Conservation (phyloP, 768 basidiomycete species). For the Gautieria morchelliformis region DNA sequence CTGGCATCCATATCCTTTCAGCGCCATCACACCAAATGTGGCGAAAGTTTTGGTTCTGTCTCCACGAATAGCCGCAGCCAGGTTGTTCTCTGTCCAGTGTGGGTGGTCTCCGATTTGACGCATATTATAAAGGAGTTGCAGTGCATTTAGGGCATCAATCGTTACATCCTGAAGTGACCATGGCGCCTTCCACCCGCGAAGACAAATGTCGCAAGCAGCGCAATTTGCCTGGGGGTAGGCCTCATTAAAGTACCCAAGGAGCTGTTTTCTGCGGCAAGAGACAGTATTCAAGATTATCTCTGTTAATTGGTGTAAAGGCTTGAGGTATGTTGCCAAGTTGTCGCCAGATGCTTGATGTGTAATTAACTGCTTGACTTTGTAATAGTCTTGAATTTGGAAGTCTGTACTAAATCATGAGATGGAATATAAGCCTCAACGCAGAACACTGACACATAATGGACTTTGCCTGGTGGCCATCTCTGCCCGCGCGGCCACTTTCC, state of each 20-base stretch:
- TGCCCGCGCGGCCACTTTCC: constrained; percentile 8
- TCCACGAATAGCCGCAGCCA: background rate
- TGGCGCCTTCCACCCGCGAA: background rate
- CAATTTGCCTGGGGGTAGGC: background rate
- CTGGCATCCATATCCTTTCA: background rate
- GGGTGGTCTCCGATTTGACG: background rate
- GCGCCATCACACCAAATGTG: background rate
- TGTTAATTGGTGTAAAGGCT: background rate
- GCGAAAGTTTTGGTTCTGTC: background rate
- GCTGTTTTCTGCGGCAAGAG: background rate
- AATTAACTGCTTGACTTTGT: background rate
- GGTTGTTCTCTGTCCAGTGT: background rate
- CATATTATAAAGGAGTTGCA: background rate
- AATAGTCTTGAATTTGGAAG: background rate
- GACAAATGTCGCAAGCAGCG: background rate
- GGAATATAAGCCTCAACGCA: background rate
- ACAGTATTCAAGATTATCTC: background rate
- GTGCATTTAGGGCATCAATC: background rate
- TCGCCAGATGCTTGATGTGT: background rate
- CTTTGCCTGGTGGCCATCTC: constrained; percentile 1
- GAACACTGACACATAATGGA: constrained; percentile 2
- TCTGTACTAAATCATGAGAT: background rate
- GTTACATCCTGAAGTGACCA: background rate
- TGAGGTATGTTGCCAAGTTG: background rate
- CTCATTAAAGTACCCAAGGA: background rate